These are phyloP conservation scores for Letharia columbiana DNA, from an alignment of 495 filamentous ascomycete genomes.

Conservation along the genomic window DNA sequence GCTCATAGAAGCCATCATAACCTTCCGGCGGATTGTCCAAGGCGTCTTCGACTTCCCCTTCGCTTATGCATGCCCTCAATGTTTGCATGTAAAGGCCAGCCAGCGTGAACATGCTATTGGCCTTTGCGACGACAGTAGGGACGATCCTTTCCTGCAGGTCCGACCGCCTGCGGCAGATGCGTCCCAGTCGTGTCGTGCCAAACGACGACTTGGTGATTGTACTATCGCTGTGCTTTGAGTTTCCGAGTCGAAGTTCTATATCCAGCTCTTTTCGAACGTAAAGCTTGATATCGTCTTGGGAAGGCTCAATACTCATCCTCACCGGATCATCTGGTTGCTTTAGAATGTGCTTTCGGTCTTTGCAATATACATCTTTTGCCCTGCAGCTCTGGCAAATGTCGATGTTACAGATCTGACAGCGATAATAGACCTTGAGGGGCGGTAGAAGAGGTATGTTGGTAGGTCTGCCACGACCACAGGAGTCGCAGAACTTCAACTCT, in stretches of 20 bases:
- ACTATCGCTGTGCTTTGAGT: background rate
- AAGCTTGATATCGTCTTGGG: slow-evolving; percentile 12
- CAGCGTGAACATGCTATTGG: slow-evolving; percentile 25
- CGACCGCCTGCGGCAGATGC: slow-evolving; percentile 18
- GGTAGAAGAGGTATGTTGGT: background rate
- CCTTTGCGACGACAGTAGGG: slow-evolving; percentile 19
- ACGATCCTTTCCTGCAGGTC: slow-evolving; percentile 21
- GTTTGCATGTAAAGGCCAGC: slow-evolving; percentile 25
- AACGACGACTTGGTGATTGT: slow-evolving; percentile 2
- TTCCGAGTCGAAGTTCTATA: slow-evolving; percentile 4
- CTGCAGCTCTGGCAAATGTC: background rate
- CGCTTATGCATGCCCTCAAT: slow-evolving; percentile 14
- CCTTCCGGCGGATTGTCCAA: slow-evolving; percentile 22
- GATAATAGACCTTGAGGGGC: slow-evolving; percentile 9
- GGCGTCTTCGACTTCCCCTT: slow-evolving; percentile 18
- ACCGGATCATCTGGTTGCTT: background rate
- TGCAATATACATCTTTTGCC: background rate
- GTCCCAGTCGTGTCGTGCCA: slow-evolving; percentile 21
- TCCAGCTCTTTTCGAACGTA: slow-evolving; percentile 15
- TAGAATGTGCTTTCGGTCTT: background rate
- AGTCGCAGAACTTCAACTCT: background rate
- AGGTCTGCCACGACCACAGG: background rate
- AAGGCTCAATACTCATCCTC: slow-evolving; percentile 9
- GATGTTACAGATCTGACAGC: background rate
- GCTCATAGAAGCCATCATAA: slow-evolving; percentile 23